Conservation (phyloP, 192 early-diverging fungal species). For the Coemansia sp. region DNA sequence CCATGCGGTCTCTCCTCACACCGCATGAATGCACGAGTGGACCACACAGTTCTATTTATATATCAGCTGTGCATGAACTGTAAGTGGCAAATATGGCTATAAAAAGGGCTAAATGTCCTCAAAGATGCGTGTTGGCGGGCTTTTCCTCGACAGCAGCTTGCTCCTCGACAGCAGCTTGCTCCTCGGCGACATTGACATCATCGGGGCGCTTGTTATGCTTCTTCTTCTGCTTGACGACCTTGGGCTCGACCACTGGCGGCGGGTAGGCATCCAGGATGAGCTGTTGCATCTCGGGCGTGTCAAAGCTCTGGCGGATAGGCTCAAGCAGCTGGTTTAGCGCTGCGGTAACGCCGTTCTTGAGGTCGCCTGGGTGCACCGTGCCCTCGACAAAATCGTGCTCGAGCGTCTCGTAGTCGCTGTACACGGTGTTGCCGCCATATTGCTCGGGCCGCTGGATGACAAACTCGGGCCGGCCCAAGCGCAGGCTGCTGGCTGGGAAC, state of each 20-base stretch:
- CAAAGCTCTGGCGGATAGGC: conserved; percentile 83
- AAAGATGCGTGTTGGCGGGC: conserved; percentile 29
- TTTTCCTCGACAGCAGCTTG: conserved; percentile 24
- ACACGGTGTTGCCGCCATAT: conserved; percentile 88
- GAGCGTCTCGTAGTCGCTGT: conserved; percentile 69
- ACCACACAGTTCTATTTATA: background rate
- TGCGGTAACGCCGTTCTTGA: conserved; percentile 85
- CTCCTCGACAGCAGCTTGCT: conserved; percentile 9
- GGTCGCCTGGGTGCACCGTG: conserved; percentile 92
- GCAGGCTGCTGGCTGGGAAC: conserved; percentile 84
- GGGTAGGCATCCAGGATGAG: conserved; percentile 89
- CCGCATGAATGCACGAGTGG: background rate
- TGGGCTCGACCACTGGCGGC: conserved; percentile 58
- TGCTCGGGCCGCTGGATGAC: conserved; percentile 81
- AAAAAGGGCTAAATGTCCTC: background rate
- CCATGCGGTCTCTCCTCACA: conserved; percentile 3
- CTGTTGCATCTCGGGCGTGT: conserved; percentile 67
- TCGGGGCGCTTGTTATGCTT: conserved; percentile 58
- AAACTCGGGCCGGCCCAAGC: conserved; percentile 58
- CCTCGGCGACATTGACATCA: background rate
- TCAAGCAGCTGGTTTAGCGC: conserved; percentile 86
- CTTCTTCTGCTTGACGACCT: conserved; percentile 61
- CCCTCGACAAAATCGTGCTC: conserved; percentile 87
- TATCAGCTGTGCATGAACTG: background rate
- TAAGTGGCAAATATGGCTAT: background rate